A percentile compares a stretch with the other conserved stretches of the same genome.
These are phyloP conservation scores for Pleurozium schreberi DNA, from an alignment of 225 moss, liverwort and hornwort species.

Conservation along the genomic window DNA sequence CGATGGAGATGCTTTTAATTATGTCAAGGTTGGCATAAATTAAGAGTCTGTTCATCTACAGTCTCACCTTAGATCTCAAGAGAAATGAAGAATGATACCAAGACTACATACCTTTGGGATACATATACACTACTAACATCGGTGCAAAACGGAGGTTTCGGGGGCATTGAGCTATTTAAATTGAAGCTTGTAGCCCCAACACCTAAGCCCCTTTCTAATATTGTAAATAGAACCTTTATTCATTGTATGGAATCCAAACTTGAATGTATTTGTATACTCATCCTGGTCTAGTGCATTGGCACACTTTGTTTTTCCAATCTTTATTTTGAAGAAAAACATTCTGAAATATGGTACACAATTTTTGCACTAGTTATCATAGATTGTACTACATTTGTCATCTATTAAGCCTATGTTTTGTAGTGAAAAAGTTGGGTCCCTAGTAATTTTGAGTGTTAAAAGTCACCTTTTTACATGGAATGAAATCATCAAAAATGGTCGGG, in stretches of 20 bases:
- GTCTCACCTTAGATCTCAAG: background rate
- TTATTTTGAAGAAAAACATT: background rate
- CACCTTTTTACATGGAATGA: too few species aligned
- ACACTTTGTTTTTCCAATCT: background rate
- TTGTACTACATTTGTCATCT: background rate
- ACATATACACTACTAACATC: background rate
- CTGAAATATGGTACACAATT: background rate
- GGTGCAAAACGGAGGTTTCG: background rate
- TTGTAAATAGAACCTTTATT: background rate
- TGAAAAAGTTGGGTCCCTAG: background rate
- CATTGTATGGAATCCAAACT: background rate
- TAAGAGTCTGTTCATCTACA: fast-evolving
- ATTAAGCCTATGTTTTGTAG: too few species aligned
- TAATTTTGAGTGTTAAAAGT: background rate
- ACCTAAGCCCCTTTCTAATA: background rate
- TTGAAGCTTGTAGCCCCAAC: background rate
- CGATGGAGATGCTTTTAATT: background rate
- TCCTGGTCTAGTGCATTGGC: too few species aligned
- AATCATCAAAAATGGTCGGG: background rate
- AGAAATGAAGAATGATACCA: background rate
- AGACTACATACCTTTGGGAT: background rate
- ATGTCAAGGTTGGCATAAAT: background rate
- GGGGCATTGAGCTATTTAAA: background rate
- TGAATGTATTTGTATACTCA: background rate
- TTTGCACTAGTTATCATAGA: background rate